phyloP scores from a whole-genome alignment of 108 stramenopile genomes.

The Licmophora abbreviata region DNA sequence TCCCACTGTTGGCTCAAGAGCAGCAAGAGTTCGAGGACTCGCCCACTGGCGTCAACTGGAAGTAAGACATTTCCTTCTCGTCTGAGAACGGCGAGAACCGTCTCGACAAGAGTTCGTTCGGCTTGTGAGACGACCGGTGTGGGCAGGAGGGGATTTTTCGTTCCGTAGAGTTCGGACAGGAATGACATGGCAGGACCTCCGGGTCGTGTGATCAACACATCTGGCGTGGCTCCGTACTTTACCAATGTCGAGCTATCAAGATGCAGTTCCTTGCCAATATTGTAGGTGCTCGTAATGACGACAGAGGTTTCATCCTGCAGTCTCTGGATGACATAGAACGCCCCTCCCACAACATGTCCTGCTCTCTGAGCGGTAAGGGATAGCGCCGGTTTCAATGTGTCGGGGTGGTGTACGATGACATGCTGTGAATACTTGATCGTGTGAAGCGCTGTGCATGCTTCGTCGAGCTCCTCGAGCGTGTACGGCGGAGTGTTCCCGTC shows the following conservation, averaged over 20 bases:
- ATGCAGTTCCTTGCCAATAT: conserved; percentile 81
- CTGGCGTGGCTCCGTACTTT: conserved; percentile 66
- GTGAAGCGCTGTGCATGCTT: conserved; percentile 49
- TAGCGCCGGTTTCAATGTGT: conserved; percentile 9
- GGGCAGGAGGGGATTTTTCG: conserved; percentile 14
- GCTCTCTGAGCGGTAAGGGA: conserved; percentile 74
- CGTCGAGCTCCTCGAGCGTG: conserved; percentile 84
- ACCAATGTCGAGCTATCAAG: conserved; percentile 67
- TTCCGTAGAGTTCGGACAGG: conserved; percentile 38
- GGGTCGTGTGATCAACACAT: conserved; percentile 65
- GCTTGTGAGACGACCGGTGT: conserved; percentile 23
- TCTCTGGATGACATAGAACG: conserved; percentile 58
- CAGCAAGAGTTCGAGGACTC: conserved; percentile 82
- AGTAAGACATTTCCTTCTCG: conserved; percentile 90
- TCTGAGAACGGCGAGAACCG: conserved; percentile 66
- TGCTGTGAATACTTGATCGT: conserved; percentile 89
- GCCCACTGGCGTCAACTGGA: conserved; percentile 83
- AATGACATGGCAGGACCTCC: conserved; percentile 62
- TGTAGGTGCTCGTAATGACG: conserved; percentile 60
- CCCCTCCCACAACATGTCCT: conserved; percentile 87
- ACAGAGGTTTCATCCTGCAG: conserved; percentile 73
- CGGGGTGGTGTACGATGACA: conserved; percentile 30
- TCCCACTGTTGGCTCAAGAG: conserved; percentile 82
- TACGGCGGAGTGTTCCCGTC: conserved; percentile 69
- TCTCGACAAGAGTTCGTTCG: conserved; percentile 52